Evolutionary conservation across 2,329 filamentous ascomycete species (phyloP).

Genomic region (Stagonosporopsis vannaccii): DNA sequence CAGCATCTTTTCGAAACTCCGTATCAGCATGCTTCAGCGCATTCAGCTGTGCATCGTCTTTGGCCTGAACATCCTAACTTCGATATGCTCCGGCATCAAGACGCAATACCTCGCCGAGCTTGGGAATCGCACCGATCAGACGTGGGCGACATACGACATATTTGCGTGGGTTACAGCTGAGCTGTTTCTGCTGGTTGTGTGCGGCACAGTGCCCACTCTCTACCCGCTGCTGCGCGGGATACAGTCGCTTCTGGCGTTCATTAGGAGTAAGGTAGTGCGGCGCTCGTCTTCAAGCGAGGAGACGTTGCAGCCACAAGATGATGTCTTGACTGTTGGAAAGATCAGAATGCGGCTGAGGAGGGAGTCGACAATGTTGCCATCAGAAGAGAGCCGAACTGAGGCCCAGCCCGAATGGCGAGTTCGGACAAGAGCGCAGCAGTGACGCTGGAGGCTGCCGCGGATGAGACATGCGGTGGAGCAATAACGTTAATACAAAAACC

Average conservation of each 20-base stretch:
- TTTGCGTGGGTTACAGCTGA: constrained; percentile 14
- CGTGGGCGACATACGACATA: constrained; percentile 14
- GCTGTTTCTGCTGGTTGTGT: constrained; percentile 5
- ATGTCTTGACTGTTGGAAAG: not conserved
- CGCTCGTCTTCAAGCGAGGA: not conserved
- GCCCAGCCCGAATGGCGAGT: not conserved
- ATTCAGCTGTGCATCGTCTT: constrained; percentile 13
- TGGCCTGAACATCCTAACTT: constrained; percentile 12
- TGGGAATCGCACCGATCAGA: constrained; percentile 9
- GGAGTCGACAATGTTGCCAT: not conserved
- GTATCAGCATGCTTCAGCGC: not conserved
- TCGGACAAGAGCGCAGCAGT: not conserved
- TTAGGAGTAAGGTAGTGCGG: not conserved
- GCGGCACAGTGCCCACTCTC: constrained; percentile 3
- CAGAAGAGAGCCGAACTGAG: not conserved
- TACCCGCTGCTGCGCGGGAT: constrained; percentile 6
- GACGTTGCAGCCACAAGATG: not conserved
- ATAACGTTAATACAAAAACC: too few relatives aligned
- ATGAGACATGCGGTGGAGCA: not conserved
- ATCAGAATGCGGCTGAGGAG: constrained; percentile 1
- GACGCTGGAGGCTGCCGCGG: not conserved
- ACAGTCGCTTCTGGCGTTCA: not conserved
- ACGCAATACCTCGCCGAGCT: constrained; percentile 10
- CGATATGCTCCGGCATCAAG: constrained; percentile 15
- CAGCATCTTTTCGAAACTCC: constrained; percentile 10